Evolutionary conservation across 2,329 filamentous ascomycete genomes (phyloP), one percentile per base, ranked within the genome.

Genomic region (Clonostachys chloroleuca): DNA sequence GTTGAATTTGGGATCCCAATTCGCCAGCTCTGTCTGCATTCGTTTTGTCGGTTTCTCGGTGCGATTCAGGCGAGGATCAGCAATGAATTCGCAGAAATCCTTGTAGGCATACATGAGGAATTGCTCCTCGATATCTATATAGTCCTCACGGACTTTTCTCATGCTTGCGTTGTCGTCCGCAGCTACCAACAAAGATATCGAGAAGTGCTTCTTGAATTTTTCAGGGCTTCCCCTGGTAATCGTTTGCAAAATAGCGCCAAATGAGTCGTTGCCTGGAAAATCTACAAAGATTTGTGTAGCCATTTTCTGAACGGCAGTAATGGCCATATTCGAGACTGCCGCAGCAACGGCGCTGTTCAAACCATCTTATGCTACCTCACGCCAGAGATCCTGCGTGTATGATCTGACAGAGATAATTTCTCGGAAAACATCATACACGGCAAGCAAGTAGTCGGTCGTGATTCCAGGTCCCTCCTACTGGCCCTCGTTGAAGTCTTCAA

Each of bases 321-420:
- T 55, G 12, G 70, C 70, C 8, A 71, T 46, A 41, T 67, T 72
- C 6, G 66, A 70, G 17, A 74, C 20, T 1, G 65, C 54, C 2
- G 66, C 73, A 2, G 72, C 74, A 14, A 73, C 61, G 2, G 70
- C 73, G 40, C 60, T 61, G 49, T 78, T 77, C 12, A 76, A 58
- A 5, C 59, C 64, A 2, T 64, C 49, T 46, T 75, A 74, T 2
- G 70, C 65, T 6, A 74, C 70, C 12, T 75, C 59, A 2, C 52
- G 56, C 74, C 73, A 78, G 3, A 67, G 9, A 0, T 49, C 51
- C 47, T 75, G 72, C 2, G 70, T 43, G 40, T 64, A 63, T n/a
- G 44, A 20, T n/a, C 75, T 64, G 24, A 76, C 59, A 0, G 62
- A 0, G 55, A 50, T 64, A 66, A 71, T 47, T 8, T 48, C 43